Evolutionary conservation across 2,329 filamentous ascomycete genomes (phyloP), one percentile per base, ranked within the genome.

Genomic region (Cladosporium sp.): DNA sequence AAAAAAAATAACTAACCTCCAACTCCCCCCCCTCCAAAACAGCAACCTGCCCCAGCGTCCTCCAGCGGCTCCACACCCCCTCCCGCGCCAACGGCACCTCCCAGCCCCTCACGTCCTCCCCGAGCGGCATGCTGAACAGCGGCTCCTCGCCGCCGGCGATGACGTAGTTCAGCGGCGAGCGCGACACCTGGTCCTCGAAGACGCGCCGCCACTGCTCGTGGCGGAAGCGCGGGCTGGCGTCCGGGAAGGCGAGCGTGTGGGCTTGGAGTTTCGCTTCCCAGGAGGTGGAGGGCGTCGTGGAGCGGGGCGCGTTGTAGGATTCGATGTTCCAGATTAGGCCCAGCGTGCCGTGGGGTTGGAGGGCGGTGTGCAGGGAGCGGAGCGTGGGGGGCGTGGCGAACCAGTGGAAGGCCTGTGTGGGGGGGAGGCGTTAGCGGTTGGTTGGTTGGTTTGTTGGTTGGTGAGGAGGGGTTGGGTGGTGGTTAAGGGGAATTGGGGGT

Each of bases 21-120:
- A 75, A 72, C 49, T 76, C 71, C 1, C 75, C 79, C 43, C 77
- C 69, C 46, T 72, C 66, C 10, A 87, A 68, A 49, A 83, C 74
- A 3, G 81, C 78, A 56, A 89, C 78, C 63, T 88, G 84, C 61
- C 83, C 86, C 53, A 89, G 69, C 10, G 85, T 89, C 44, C 73
- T 74, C 54, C 84, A 76, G 34, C 86, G 76, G 49, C 78, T 75
- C 81, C 83, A 87, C 45, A 88, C 68, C 50, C 74, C 77, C 46
- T 86, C 78, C 54, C 77, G 76, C 28, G 67, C 72, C 53, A 87
- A 65, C 75, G 77, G 80, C 1, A 80, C 75, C 18, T 77, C 79
- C 73, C 83, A 86, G 43, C 73, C 70, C 43, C 82, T 71, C 31
- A 68, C 71, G 31, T 80, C 73, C 62, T 84, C 78, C 9, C 77